phyloP scores from a whole-genome alignment of 352 stramenopile species.

The Aphanomyces cochlioides region DNA sequence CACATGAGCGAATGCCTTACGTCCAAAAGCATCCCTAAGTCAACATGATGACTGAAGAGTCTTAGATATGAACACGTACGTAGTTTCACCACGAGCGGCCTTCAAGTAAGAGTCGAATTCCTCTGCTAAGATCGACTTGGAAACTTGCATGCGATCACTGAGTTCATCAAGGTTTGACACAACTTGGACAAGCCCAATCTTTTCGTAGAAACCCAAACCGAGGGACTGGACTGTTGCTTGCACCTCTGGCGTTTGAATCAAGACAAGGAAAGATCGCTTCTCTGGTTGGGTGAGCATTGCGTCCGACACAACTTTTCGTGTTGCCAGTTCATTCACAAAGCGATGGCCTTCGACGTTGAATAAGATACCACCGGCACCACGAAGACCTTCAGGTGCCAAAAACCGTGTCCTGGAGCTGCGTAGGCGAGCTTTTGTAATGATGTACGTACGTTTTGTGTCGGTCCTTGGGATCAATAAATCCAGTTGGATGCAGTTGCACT shows the following conservation, averaged over 20 bases:
- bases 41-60: too few species aligned
- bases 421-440: not conserved
- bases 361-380: constrained; percentile 84
- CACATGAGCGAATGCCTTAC: constrained; percentile 69
- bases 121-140: constrained; percentile 39
- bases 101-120: constrained; percentile 61
- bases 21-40: constrained; percentile 60
- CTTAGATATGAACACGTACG: not conserved
- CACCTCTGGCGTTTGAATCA: constrained; percentile 59
- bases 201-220: constrained; percentile 69
- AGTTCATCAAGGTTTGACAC: constrained; percentile 50
- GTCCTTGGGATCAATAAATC: constrained; percentile 78
- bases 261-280: constrained; percentile 52
- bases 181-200: constrained; percentile 65
- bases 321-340: constrained; percentile 87
- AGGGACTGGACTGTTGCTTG: constrained; percentile 44
- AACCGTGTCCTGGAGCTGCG: constrained; percentile 41
- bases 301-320: constrained; percentile 64
- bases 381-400: constrained; percentile 85
- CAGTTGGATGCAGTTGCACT: constrained; percentile 82
- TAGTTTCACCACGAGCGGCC: constrained; percentile 34
- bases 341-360: constrained; percentile 79
- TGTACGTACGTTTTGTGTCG: constrained; percentile 43
- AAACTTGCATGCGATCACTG: constrained; percentile 46
- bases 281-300: constrained; percentile 60